These are phyloP conservation scores for Senecio squalidus DNA, from an alignment of 140 eudicot genomes.

Conservation along the genomic window DNA sequence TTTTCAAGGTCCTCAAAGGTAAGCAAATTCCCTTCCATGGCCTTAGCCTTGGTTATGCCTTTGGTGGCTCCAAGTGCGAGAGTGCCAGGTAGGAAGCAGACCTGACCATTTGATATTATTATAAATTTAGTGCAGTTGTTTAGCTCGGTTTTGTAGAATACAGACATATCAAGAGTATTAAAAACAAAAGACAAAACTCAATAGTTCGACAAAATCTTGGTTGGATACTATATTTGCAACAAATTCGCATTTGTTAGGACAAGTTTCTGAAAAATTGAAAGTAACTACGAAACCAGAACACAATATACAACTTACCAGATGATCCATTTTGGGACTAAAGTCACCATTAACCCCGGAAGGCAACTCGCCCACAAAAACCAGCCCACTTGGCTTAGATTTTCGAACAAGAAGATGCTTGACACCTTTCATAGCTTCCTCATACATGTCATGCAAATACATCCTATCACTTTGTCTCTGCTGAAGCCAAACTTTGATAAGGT, in stretches of 20 bases:
- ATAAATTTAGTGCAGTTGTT: not conserved
- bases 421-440: constrained; percentile 89
- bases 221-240: not conserved
- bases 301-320: constrained; percentile 41
- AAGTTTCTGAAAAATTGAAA: not conserved
- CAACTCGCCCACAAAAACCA: constrained; percentile 87
- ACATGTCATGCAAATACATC: constrained; percentile 75
- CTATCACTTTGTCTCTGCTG: constrained; percentile 58
- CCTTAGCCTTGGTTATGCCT: constrained; percentile 64
- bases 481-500: constrained; percentile 97
- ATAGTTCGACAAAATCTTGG: not conserved
- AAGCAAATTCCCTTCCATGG: constrained; percentile 60
- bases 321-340: constrained; percentile 96
- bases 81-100: constrained; percentile 89
- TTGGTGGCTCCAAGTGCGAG: constrained; percentile 99
- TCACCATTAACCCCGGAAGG: constrained; percentile 67
- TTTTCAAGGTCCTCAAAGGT: constrained; percentile 79
- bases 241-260: not conserved
- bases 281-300: constrained; percentile 1
- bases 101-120: constrained; percentile 38
- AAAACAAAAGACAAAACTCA: not conserved
- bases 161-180: not conserved
- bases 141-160: not conserved
- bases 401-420: constrained; percentile 86
- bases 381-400: constrained; percentile 76